Base-by-base conservation (phyloP, 768 basidiomycete species). In the Tricholomella constricta region DNA sequence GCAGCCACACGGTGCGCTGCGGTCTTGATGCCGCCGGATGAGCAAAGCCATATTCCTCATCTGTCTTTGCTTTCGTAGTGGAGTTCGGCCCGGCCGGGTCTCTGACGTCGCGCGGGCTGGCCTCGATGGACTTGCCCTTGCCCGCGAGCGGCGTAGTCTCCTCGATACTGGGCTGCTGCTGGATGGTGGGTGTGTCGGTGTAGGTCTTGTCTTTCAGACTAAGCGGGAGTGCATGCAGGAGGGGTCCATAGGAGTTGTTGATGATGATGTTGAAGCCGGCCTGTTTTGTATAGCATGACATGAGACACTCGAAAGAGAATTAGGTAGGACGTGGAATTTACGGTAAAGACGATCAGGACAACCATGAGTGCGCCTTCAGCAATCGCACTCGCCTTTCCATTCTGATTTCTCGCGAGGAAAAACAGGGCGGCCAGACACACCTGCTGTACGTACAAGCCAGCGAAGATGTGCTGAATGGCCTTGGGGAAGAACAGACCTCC, bases 401-500 rank as follows among this genome's bases (percentile, higher is more conserved):
- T 72, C 20, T 72, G 62, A 58, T 93, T 71, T 48, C 72, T 75
- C 1, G 87, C 83, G 7, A 99, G 79, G 86, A 99, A 98, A 81
- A 98, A 60, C 40, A 57, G 51, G 44, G 34, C 59, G 58, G 65
- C 66, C 17, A 61, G 42, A 48, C 56, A 59, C 5, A 62, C 40
- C 23, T 97, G 87, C 67, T 95, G 83, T 40, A 99, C 79, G 66
- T 99, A 99, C 66, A 98, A 62, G 3, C 96, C 97, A 19, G 94
- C 92, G 59, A 98, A 98, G 26, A 96, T 65, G 64, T 98, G 97
- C 44, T 91, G 85, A 23, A 98, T 83, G 4, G 97, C 96, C 69
- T 87, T 91, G 20, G 95, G 95, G 79, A 94, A 98, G 78, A 97
- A 98, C 44, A 91, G 66, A 0, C 97, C 97, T 32, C 96, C 96